These are phyloP conservation scores for Hirschioporus abietinus DNA, from an alignment of 768 basidiomycete genomes.

Conservation along the genomic window DNA sequence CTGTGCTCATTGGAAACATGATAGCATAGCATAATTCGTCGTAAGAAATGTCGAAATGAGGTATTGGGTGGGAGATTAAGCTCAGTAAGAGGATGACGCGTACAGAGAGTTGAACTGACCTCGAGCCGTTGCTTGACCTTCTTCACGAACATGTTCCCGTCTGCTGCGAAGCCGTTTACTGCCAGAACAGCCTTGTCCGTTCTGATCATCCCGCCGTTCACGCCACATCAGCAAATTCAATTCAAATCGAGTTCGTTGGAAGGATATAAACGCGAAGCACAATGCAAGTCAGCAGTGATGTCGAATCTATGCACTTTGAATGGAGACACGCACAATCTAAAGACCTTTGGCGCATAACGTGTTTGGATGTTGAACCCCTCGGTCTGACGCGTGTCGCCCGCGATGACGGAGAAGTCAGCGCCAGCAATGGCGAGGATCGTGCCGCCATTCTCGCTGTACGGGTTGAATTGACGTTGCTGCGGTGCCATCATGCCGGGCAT, in stretches of 20 bases:
- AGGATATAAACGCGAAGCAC: background rate
- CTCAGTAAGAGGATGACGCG: background rate
- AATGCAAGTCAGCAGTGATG: background rate
- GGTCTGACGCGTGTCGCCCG: conserved; percentile 94
- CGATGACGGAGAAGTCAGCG: conserved; percentile 88
- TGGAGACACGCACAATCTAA: conserved; percentile 65
- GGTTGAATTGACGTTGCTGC: conserved; percentile 70
- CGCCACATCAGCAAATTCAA: background rate
- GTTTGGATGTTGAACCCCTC: conserved; percentile 99
- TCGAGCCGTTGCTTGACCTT: conserved; percentile 92
- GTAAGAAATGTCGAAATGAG: conserved; percentile 1
- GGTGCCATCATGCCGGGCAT: conserved; percentile 17
- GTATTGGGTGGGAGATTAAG: background rate
- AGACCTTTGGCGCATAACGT: conserved; percentile 93
- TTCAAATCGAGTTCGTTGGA: background rate
- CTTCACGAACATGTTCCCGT: conserved; percentile 98
- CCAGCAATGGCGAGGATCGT: conserved; percentile 96
- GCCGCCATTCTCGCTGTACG: conserved; percentile 91
- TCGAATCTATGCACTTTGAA: background rate
- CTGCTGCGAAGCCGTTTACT: conserved; percentile 95
- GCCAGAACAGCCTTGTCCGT: conserved; percentile 91
- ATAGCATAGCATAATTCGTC: background rate
- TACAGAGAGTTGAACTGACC: conserved; percentile 40
- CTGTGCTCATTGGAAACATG: conserved; percentile 33
- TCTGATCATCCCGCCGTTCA: conserved; percentile 33